Evolutionary conservation across 2,329 filamentous ascomycete genomes (phyloP), one percentile per base, ranked within the genome.

Genomic region (Aureobasidium leucospermi): DNA sequence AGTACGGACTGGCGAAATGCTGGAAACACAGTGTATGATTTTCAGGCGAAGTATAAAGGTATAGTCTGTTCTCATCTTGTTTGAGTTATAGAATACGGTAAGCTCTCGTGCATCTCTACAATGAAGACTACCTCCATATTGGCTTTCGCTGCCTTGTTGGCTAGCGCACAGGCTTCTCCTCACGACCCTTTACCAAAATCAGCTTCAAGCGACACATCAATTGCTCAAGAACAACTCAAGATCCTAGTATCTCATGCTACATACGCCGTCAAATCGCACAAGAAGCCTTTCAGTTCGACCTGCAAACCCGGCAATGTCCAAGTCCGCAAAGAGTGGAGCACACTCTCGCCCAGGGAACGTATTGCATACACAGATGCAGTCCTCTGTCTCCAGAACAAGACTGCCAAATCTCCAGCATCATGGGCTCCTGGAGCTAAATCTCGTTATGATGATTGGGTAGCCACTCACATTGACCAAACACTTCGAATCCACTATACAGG

Each of bases 371-470:
- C 67, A 31, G 59, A 62, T 29, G 62, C 67, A 16, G 67, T 68
- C 10, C 65, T 61, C 9, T 67, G 67, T 29, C 62, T 69, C 4
- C 61, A 60, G 4, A 59, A 52, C 13, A 59, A 64, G 16, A 61
- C 63, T n/a, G 67, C 67, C 34, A 66, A 65, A 58, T 69, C 64
- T 38, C 64, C 67, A 1, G 65, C 61, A 43, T 58, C 45, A 11
- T 58, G 55, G 34, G 42, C 53, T 13, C 60, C 60, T 9, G 62
- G 62, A 15, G 62, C 60, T 15, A 60, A 56, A n/a, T 58, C 47
- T 6, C 48, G 62, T n/a, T 63, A 57, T n/a, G 62, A 63, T 34
- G 62, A 63, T 19, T 63, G 61, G 51, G 62, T 63, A 1, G 60
- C 52, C 13, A 60, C 56, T 1, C 62, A 63, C 42, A 63, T 63